These are phyloP conservation scores for Penicillium coprophilum DNA, from an alignment of 495 filamentous ascomycete genomes.

Conservation along the genomic window DNA sequence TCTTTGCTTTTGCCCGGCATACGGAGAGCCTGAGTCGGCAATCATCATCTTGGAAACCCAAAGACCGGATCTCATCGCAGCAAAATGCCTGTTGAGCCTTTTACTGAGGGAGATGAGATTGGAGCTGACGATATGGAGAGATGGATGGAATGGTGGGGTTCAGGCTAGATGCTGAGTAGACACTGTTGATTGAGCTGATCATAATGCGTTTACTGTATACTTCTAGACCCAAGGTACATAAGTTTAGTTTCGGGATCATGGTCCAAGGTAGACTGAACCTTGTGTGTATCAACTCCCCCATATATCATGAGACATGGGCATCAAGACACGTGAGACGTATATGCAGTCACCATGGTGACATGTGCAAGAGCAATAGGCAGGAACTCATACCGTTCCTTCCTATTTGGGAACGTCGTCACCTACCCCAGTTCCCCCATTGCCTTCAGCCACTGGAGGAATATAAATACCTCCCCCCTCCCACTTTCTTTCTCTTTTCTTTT, in stretches of 20 bases:
- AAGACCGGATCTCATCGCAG: not conserved
- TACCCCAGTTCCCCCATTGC: not conserved
- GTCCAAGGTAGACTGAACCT: not conserved
- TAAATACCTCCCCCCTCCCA: not conserved
- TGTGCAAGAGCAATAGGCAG: not conserved
- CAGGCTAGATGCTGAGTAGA: not conserved
- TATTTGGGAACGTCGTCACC: not conserved
- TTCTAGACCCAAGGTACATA: not conserved
- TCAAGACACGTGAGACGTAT: not conserved
- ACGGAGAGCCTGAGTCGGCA: not conserved
- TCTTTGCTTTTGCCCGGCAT: not conserved
- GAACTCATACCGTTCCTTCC: not conserved
- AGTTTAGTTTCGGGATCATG: not conserved
- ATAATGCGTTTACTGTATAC: not conserved
- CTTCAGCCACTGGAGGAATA: not conserved
- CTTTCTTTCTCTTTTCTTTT: not conserved
- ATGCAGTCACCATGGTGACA: not conserved
- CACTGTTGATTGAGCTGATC: not conserved
- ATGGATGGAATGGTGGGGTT: not conserved
- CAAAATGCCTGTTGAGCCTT: not conserved
- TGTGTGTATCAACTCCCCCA: not conserved
- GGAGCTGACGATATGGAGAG: not conserved
- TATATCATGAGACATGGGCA: not conserved
- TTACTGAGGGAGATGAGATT: not conserved
- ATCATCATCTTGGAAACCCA: not conserved